Evolutionary conservation across 2,329 filamentous ascomycete species (phyloP).

Genomic region (Moelleriella libera): DNA sequence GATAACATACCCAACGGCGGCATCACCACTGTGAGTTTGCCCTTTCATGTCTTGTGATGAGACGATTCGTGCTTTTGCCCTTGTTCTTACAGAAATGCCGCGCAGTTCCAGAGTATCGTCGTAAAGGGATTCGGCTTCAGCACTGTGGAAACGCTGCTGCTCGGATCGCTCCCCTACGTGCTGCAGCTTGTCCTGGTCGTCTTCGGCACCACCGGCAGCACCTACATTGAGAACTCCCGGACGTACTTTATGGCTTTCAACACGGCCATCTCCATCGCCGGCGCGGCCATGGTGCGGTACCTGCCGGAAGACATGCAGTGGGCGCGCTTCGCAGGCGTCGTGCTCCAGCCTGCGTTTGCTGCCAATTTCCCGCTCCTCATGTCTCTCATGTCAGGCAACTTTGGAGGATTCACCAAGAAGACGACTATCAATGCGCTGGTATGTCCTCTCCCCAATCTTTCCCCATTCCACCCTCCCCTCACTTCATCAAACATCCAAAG

Average conservation of each 20-base stretch:
- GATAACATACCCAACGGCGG: constrained; percentile 16
- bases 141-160: constrained; percentile 9
- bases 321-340: constrained; percentile 13
- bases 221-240: constrained; percentile 10
- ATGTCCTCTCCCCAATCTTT: constrained; percentile 9
- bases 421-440: constrained; percentile 39
- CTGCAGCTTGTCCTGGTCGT: constrained; percentile 12
- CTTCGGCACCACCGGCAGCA: constrained; percentile 9
- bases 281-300: constrained; percentile 12
- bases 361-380: constrained; percentile 27
- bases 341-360: constrained; percentile 42
- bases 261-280: constrained; percentile 8
- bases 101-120: constrained; percentile 13
- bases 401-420: constrained; percentile 51
- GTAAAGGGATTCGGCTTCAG: constrained; percentile 11
- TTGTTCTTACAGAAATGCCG: neutral
- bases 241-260: constrained; percentile 13
- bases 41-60: neutral
- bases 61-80: neutral
- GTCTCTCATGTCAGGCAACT: constrained; percentile 42
- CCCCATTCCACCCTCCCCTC: neutral
- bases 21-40: constrained; percentile 9
- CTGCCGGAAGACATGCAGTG: constrained; percentile 7
- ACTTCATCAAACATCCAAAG: no score
- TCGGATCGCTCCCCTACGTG: constrained; percentile 8